Percentiles rank a stretch among this genome's conserved stretches.
Conservation (phyloP, 371 early-diverging fungal species). For the Batrachochytrium dendrobatidis region DNA sequence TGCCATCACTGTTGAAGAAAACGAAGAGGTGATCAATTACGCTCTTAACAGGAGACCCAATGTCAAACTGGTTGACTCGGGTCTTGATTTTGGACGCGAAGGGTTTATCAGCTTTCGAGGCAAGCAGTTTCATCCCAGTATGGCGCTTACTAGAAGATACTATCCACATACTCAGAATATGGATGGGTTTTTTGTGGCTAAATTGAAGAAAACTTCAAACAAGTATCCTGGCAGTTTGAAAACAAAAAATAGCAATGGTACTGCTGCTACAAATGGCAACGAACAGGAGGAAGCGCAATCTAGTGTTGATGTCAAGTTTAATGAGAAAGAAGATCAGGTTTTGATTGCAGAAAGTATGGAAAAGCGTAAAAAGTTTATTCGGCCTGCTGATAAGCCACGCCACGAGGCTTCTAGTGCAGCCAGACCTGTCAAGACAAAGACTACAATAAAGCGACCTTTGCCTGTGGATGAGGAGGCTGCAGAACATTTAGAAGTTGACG, state of each 20-base stretch:
- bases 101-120: conserved; percentile 85
- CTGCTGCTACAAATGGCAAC: conserved; percentile 18
- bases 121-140: conserved; percentile 77
- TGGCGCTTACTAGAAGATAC: conserved; percentile 84
- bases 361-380: too few species aligned
- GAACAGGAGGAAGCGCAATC: conserved; percentile 34
- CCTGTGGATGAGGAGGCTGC: too few species aligned
- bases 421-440: too few species aligned
- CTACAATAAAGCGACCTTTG: too few species aligned
- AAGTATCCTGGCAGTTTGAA: conserved; percentile 28
- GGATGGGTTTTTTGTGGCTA: conserved; percentile 99
- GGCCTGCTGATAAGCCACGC: too few species aligned
- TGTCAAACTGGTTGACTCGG: conserved; percentile 84
- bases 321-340: too few species aligned
- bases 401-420: too few species aligned
- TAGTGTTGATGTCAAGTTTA: conserved; percentile 13
- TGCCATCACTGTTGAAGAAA: conserved; percentile 97
- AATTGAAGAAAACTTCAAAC: conserved; percentile 75
- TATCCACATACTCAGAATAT: conserved; percentile 99
- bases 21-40: conserved; percentile 98
- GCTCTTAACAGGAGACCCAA: conserved; percentile 90
- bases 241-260: conserved; percentile 21
- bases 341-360: too few species aligned
- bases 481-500: too few species aligned
- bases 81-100: conserved; percentile 86